Evolutionary conservation across 2,329 filamentous ascomycete genomes (phyloP).

Genomic region (Escovopsis sp.): DNA sequence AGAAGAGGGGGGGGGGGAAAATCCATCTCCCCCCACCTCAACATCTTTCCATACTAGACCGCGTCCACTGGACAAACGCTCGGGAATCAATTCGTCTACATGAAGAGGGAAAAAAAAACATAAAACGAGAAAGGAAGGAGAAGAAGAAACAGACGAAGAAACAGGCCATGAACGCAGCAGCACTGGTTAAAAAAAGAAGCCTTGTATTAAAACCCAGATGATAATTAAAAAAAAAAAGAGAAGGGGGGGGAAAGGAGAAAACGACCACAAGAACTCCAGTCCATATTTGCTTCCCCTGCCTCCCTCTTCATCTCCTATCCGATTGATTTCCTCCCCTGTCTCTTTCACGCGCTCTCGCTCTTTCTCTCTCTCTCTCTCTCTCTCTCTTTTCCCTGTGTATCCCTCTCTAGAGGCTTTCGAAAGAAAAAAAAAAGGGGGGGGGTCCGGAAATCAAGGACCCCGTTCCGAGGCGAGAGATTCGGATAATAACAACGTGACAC

Average conservation of each 20-base stretch:
- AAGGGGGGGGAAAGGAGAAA: slow-evolving; percentile 9
- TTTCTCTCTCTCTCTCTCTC: too few relatives aligned
- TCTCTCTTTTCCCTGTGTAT: too few relatives aligned
- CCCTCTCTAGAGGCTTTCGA: slow-evolving; percentile 15
- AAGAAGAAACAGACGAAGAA: too few relatives aligned
- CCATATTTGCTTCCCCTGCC: slow-evolving; percentile 23
- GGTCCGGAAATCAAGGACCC: background rate
- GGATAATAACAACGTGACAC: slow-evolving; percentile 2
- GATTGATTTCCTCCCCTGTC: too few relatives aligned
- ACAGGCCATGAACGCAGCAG: slow-evolving; percentile 8
- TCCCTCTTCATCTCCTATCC: too few relatives aligned
- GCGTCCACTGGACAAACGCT: background rate
- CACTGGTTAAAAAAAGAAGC: slow-evolving; percentile 10
- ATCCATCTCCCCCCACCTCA: background rate
- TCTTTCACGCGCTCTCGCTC: too few relatives aligned
- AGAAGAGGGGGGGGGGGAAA: too few relatives aligned
- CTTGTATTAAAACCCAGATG: slow-evolving; percentile 29
- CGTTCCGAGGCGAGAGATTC: too few relatives aligned
- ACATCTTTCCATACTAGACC: background rate
- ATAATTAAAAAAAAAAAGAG: slow-evolving; percentile 11
- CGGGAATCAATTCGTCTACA: background rate
- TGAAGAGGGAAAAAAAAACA: background rate
- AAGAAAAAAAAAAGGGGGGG: slow-evolving; percentile 4
- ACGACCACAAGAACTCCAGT: slow-evolving; percentile 33
- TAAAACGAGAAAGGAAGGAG: too few relatives aligned